Base-by-base conservation (phyloP, 768 basidiomycete species). In the Rhodotorula kratochvilovae region DNA sequence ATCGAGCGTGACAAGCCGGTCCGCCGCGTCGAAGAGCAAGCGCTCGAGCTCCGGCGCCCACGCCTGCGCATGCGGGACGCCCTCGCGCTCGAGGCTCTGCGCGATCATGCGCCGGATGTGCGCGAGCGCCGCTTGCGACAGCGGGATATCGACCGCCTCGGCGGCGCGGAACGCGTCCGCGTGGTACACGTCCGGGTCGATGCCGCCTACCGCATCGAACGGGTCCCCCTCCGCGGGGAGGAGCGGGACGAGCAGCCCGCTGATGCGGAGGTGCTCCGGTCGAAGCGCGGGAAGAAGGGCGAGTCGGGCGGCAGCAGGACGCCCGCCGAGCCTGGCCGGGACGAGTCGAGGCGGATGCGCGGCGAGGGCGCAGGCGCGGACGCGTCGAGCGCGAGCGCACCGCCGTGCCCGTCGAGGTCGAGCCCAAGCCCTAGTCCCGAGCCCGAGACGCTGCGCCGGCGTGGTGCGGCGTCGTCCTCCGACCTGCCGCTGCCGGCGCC, bases 101-200 rank as follows among this genome's bases (percentile, higher is more conserved):
- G 88, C 86, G 23, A 99, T 83, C 89, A 98, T 93, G 68, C 88
- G 85, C 53, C 91, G 89, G 61, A 97, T 85, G 81, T 98, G 92
- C 72, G 85, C 85, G 87, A 96, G 90, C 19, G 93, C 94, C 21
- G 88, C 87, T 17, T 87, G 81, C 78, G 93, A 92, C 39, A 94
- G 85, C 78, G 92, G 66, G 43, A 71, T 60, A 17, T 63, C 61
- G 42, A 21, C 25, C 2, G 65, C 61, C 19, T 67, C 63, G 53
- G 48, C 31, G 21, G 53, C 45, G 1, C 54, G 33, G 36, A 36
- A 46, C 31, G 55, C 53, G 25, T 35, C 69, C 39, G 10, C 21
- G 17, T 61, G 46, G 27, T 27, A 36, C 4, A 54, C 39, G 60
- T 62, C 19, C 13, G 63, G 45, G 35, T 63, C 51, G 36, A 35